Conservation (phyloP, 257 asterid genomes). For the Capsicum baccatum region DNA sequence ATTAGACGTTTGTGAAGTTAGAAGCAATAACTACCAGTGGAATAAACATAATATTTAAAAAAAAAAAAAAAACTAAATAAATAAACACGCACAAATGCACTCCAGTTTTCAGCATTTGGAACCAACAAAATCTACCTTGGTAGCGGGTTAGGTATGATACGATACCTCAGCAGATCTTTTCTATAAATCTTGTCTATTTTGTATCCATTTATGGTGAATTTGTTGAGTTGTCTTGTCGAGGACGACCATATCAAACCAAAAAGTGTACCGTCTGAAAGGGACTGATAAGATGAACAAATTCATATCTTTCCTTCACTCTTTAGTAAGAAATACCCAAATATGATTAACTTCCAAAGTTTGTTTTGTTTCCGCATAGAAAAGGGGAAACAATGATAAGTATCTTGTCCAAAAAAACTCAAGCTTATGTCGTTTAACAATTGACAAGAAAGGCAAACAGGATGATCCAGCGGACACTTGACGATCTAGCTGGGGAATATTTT, state of each 20-base stretch:
- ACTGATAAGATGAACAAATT: background rate
- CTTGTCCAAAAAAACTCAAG: background rate
- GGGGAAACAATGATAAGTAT: background rate
- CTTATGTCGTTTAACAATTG: background rate
- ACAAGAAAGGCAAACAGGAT: background rate
- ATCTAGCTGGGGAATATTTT: background rate
- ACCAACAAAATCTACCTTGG: constrained; percentile 31
- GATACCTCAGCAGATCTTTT: constrained; percentile 22
- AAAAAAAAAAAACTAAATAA: background rate
- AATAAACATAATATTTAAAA: background rate
- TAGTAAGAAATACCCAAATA: background rate
- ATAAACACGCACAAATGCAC: background rate
- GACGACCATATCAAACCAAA: constrained; percentile 15
- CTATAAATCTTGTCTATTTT: background rate
- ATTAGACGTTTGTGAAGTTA: background rate
- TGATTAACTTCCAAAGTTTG: background rate
- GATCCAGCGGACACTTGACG: background rate
- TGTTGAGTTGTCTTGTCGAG: background rate
- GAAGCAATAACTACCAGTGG: background rate
- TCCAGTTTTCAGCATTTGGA: constrained; percentile 18
- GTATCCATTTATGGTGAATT: constrained; percentile 23
- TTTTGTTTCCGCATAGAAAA: background rate
- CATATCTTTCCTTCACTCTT: constrained; percentile 4
- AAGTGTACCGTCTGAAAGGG: background rate
- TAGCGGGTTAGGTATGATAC: constrained; percentile 32